Percentiles rank a stretch among this genome's conserved stretches.
Evolutionary conservation across 805 yeast species (phyloP).

Genomic region (Clavispora santaluciae): DNA sequence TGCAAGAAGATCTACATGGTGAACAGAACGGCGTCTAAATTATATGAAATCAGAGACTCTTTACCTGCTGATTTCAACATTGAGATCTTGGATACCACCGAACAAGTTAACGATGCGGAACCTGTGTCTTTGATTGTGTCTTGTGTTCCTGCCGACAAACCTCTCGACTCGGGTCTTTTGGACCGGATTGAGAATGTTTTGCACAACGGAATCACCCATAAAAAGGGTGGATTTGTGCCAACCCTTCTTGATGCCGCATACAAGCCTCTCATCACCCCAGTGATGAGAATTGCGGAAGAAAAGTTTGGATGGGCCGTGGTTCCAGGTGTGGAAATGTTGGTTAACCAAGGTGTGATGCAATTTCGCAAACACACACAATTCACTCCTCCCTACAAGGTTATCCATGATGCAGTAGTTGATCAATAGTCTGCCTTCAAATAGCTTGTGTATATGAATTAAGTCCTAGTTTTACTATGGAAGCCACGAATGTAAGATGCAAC

Average conservation of each 20-base stretch:
- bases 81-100: slow-evolving; percentile 47
- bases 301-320: slow-evolving; percentile 72
- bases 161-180: slow-evolving; percentile 51
- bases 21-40: slow-evolving; percentile 72
- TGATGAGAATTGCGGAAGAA: slow-evolving; percentile 71
- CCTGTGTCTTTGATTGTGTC: slow-evolving; percentile 61
- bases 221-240: slow-evolving; percentile 40
- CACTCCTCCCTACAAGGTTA: slow-evolving; percentile 56
- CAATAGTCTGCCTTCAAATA: too few relatives aligned
- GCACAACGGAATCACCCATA: slow-evolving; percentile 29
- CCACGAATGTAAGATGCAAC: too few relatives aligned
- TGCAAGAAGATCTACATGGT: slow-evolving; percentile 70
- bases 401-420: slow-evolving; percentile 54
- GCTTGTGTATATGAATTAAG: too few relatives aligned
- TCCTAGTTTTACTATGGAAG: too few relatives aligned
- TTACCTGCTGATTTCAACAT: slow-evolving; percentile 63
- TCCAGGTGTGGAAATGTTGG: slow-evolving; percentile 88
- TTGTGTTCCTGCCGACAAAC: slow-evolving; percentile 80
- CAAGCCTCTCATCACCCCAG: slow-evolving; percentile 81
- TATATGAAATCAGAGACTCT: slow-evolving; percentile 50
- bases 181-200: slow-evolving; percentile 46
- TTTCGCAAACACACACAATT: slow-evolving; percentile 71
- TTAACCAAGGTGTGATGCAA: slow-evolving; percentile 89
- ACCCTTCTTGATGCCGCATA: slow-evolving; percentile 88
- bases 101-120: slow-evolving; percentile 40